A percentile compares a stretch with the other conserved stretches of the same genome.
phyloP scores from a whole-genome alignment of 306 rosid species.

The Casuarina glauca region DNA sequence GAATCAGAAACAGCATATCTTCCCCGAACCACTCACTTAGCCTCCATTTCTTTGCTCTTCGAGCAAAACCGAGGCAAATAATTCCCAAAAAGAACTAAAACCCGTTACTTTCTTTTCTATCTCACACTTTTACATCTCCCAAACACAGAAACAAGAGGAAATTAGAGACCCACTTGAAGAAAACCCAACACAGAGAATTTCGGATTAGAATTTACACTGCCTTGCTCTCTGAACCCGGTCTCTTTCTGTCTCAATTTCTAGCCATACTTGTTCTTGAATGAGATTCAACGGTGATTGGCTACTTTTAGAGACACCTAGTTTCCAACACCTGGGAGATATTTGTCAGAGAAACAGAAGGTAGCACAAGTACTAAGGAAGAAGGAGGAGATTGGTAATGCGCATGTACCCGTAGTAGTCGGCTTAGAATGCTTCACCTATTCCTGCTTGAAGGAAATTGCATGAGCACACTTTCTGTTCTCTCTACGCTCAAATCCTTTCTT shows the following conservation, averaged over 20 bases:
- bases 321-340: background rate
- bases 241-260: background rate
- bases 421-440: too few species aligned
- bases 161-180: background rate
- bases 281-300: slow-evolving; percentile 5
- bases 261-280: background rate
- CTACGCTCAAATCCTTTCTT: too few species aligned
- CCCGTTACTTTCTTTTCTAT: background rate
- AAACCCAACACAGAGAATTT: background rate
- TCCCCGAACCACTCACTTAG: background rate
- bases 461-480: background rate
- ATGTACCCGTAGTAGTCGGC: background rate
- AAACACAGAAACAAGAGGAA: background rate
- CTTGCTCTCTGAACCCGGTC: background rate
- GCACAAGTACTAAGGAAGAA: background rate
- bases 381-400: background rate
- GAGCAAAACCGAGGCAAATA: background rate
- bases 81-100: background rate
- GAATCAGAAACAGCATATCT: background rate
- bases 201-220: slow-evolving; percentile 25
- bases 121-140: background rate
- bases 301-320: background rate
- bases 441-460: too few species aligned
- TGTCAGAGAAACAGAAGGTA: background rate
- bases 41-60: background rate